Evolutionary conservation across 306 rosid genomes (phyloP).

Genomic region (Cicer bijugum): DNA sequence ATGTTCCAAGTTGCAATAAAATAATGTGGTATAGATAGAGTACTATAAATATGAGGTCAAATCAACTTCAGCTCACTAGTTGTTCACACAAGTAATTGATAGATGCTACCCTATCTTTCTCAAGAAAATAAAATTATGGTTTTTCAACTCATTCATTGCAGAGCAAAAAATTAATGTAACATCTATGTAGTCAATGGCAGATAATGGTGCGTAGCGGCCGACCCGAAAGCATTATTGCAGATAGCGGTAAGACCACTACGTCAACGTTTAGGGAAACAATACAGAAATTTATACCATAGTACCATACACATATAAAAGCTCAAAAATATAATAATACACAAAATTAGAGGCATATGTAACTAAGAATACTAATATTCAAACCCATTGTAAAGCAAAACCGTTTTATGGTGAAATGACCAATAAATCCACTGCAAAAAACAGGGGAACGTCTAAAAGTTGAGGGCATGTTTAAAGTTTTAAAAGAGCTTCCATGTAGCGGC

Average conservation of each 20-base stretch:
- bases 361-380: background rate
- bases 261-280: background rate
- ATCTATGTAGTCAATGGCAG: background rate
- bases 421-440: background rate
- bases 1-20: conserved; percentile 2
- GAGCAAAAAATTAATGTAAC: background rate
- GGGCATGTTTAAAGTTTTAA: background rate
- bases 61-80: conserved; percentile 28
- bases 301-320: background rate
- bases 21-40: conserved; percentile 13
- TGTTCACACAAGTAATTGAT: conserved; percentile 1
- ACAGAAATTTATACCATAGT: background rate
- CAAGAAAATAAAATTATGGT: conserved; percentile 28
- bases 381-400: background rate
- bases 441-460: background rate
- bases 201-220: background rate
- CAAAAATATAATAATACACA: background rate
- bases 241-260: background rate
- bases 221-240: background rate
- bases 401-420: background rate
- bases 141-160: background rate
- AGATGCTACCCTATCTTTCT: conserved; percentile 9
- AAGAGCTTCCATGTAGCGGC: background rate
- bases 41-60: conserved; percentile 17
- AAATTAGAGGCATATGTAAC: background rate